Evolutionary conservation across 495 filamentous ascomycete species (phyloP), one percentile per base, ranked within the genome.

Genomic region (Xylaria bambusicola): DNA sequence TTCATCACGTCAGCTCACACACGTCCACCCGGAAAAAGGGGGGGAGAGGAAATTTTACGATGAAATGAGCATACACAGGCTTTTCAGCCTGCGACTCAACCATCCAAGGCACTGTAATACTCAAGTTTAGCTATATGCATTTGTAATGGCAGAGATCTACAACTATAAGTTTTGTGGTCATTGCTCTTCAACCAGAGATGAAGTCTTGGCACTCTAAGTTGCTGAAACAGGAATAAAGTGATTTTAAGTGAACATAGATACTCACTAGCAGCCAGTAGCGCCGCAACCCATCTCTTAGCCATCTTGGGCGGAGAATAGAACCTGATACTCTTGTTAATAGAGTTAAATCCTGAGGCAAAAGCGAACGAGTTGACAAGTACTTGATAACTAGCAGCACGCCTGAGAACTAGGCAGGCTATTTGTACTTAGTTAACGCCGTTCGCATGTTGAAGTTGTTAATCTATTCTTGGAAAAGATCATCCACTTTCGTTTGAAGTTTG

Each of bases 61-160:
- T 78, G 64, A 77, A 78, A 52, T 78, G 76, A 26, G 76, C 76
- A 48, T 73, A 75, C 41, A 78, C 76, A 64, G 72, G 68, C 56
- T 62, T 67, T n/a, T 57, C n/a, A 29, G 52, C 20, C n/a, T 65
- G 44, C 23, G 45, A 12, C 13, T 31, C 27, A 17, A 54, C 61
- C 15, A 56, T 27, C 52, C 52, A 56, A 31, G 52, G 40, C 52
- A 56, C 40, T 3, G 52, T 40, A 56, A 24, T 40, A 38, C 36
- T 38, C 12, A 15, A 15, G 13, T 6, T 38, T 38, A 38, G 36
- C 15, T 15, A 38, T 38, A 6, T 8, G 3, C 36, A 38, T 8
- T 38, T 38, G 8, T 7, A 15, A 38, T 38, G 31, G 5, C 31
- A 33, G 31, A 6, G 31, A 33, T n/a, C n/a, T n/a, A n/a, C n/a